phyloP scores from a whole-genome alignment of 176 grass and related monocot species.

The Eleusine indica region DNA sequence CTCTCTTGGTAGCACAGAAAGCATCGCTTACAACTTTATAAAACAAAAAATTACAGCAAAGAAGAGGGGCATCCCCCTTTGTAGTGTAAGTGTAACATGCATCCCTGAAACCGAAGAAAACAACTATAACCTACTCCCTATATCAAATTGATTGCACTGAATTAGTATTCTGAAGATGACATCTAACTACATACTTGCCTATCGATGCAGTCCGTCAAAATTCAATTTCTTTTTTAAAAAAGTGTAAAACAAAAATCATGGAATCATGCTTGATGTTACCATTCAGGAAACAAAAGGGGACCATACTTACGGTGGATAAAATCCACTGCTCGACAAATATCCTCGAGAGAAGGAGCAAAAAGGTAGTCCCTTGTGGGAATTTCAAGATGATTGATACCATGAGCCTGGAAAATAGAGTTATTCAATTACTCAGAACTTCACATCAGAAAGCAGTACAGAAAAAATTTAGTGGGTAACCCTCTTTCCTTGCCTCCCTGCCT shows the following conservation, averaged over 20 bases:
- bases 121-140: neutral
- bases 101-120: neutral
- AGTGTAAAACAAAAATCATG: neutral
- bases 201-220: neutral
- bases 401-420: constrained; percentile 49
- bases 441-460: neutral
- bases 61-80: neutral
- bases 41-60: neutral
- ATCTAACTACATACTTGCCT: neutral
- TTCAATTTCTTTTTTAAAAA: neutral
- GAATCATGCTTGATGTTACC: neutral
- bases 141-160: neutral
- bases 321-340: constrained; percentile 79
- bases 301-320: constrained; percentile 78
- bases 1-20: neutral
- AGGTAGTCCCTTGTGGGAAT: constrained; percentile 92
- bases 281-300: neutral
- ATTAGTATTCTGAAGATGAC: neutral
- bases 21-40: neutral
- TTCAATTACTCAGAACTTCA: neutral
- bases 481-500: neutral
- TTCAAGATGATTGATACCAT: constrained; percentile 75
- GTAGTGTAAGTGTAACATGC: neutral
- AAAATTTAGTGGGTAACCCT: neutral
- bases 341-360: constrained; percentile 74